Percentiles rank a stretch among this genome's conserved stretches.
Evolutionary conservation across 305 asterid genomes (phyloP).

Genomic region (Withania somnifera): DNA sequence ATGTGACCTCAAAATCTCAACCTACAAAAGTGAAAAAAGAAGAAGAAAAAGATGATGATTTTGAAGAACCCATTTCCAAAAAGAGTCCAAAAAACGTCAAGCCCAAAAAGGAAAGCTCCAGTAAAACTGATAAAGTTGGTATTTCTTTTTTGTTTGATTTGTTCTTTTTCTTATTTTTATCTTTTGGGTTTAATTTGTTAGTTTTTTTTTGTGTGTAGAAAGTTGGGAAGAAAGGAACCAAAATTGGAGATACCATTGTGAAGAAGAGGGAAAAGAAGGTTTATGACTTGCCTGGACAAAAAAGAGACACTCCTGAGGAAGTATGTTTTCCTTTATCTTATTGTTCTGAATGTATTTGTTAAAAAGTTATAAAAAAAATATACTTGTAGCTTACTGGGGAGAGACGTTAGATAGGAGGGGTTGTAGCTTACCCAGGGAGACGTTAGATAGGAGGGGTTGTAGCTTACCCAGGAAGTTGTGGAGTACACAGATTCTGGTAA

Average conservation of each 20-base stretch:
- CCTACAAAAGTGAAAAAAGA: slow-evolving; percentile 22
- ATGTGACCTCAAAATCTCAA: slow-evolving; percentile 25
- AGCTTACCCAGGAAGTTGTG: too few relatives aligned
- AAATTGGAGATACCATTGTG: slow-evolving; percentile 20
- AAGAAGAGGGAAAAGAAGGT: slow-evolving; percentile 59
- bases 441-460: too few relatives aligned
- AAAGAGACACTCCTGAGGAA: slow-evolving; percentile 73
- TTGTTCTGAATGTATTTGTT: too few relatives aligned
- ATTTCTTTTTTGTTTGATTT: background rate
- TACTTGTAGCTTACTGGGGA: too few relatives aligned
- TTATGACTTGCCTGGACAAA: slow-evolving; percentile 78
- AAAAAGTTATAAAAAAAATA: too few relatives aligned
- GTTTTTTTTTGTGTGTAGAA: background rate
- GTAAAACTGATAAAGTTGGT: slow-evolving; percentile 17
- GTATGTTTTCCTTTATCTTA: slow-evolving; percentile 12
- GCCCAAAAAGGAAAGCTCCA: slow-evolving; percentile 6
- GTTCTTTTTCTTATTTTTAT: too few relatives aligned
- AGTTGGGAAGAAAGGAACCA: slow-evolving; percentile 22
- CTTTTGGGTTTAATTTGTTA: too few relatives aligned
- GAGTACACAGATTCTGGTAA: too few relatives aligned
- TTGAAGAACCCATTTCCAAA: slow-evolving; percentile 19
- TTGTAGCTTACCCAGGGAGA: too few relatives aligned
- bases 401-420: too few relatives aligned
- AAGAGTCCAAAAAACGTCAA: slow-evolving; percentile 11
- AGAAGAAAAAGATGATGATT: slow-evolving; percentile 28